A percentile compares a stretch with the other conserved stretches of the same genome.
Evolutionary conservation across 1,284 basidiomycete species (phyloP).

Genomic region (Abortiporus biennis): DNA sequence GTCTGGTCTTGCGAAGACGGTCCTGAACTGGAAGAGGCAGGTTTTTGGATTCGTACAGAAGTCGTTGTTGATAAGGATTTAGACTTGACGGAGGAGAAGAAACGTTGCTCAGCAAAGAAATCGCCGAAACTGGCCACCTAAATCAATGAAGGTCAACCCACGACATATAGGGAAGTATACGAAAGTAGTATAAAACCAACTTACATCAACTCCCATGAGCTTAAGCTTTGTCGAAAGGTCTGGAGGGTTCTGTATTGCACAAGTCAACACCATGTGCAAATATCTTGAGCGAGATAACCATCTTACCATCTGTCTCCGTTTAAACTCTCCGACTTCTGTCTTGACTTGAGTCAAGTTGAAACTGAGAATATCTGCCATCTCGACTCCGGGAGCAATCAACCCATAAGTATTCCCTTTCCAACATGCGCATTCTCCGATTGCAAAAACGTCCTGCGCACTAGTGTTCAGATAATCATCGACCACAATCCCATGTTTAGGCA

Average conservation of each 20-base stretch:
- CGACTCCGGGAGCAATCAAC: constrained; percentile 65
- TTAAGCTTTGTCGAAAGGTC: constrained; percentile 63
- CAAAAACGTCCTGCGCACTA: constrained; percentile 55
- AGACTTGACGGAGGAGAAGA: no score
- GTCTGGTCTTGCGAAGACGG: constrained; percentile 12
- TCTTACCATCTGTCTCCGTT: constrained; percentile 41
- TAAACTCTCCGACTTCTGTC: constrained; percentile 38
- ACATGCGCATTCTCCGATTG: constrained; percentile 72
- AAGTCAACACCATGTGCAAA: neutral
- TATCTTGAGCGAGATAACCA: neutral
- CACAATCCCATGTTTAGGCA: constrained; percentile 38
- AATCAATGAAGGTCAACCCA: neutral
- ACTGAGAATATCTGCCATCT: constrained; percentile 72
- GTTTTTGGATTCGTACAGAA: constrained; percentile 7
- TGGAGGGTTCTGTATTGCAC: constrained; percentile 35
- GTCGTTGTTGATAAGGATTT: constrained; percentile 9
- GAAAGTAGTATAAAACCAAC: constrained; percentile 11
- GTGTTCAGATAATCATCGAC: constrained; percentile 57
- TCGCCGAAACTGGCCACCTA: constrained; percentile 73
- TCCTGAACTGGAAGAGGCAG: constrained; percentile 6
- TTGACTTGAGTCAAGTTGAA: constrained; percentile 63
- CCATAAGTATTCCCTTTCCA: constrained; percentile 68
- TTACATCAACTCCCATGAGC: constrained; percentile 69
- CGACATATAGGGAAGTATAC: neutral
- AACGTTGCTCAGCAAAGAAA: constrained; percentile 61